Percentiles rank a stretch among this genome's conserved stretches.
phyloP scores from a whole-genome alignment of 2,329 filamentous ascomycete species.

The Alternaria longipes region DNA sequence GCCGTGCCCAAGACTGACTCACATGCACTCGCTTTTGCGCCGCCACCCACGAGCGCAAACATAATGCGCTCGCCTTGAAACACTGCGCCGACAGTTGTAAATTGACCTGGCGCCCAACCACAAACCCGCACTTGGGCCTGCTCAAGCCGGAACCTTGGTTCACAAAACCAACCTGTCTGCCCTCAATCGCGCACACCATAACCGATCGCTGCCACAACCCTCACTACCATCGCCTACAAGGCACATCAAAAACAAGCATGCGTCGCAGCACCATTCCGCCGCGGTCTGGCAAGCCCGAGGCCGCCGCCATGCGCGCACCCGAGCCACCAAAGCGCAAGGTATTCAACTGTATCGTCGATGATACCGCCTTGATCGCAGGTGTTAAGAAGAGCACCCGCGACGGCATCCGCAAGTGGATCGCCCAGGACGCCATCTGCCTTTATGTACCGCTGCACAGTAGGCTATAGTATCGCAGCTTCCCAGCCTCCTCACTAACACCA shows the following conservation, averaged over 20 bases:
- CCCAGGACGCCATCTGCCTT: conserved; percentile 59
- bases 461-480: conserved; percentile 28
- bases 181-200: conserved; percentile 15
- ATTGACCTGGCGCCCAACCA: conserved; percentile 40
- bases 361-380: conserved; percentile 60
- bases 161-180: conserved; percentile 11
- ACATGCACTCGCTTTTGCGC: conserved; percentile 26
- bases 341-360: conserved; percentile 65
- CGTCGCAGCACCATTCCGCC: conserved; percentile 44
- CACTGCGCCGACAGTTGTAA: conserved; percentile 24
- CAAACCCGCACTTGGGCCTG: conserved; percentile 26
- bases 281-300: conserved; percentile 38
- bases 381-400: conserved; percentile 62
- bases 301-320: conserved; percentile 35
- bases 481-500: conserved; percentile 30
- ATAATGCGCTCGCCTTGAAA: conserved; percentile 42
- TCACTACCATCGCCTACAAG: conserved; percentile 15
- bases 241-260: conserved; percentile 33
- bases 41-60: conserved; percentile 33
- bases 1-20: conserved; percentile 32
- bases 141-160: conserved; percentile 22
- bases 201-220: conserved; percentile 13
- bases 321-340: conserved; percentile 55
- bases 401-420: conserved; percentile 62
- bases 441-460: conserved; percentile 62